Evolutionary conservation across 2,329 filamentous ascomycete genomes (phyloP), one percentile per base, ranked within the genome.

Genomic region (Aspergillus sp.): DNA sequence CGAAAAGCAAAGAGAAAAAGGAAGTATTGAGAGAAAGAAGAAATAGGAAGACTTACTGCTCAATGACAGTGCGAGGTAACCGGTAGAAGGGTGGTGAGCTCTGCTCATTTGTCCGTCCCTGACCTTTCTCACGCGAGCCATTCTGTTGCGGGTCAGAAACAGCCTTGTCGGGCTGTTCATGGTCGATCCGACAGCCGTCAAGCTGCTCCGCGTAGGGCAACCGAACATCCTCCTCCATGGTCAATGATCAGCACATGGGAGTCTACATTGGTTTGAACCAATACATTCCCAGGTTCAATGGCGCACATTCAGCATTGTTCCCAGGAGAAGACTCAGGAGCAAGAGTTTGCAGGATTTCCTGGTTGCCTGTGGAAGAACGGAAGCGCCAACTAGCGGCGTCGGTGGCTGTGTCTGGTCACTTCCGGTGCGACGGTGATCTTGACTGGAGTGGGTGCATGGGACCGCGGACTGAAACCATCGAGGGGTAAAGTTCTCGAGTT

Each of bases 51-150:
- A 71, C 71, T 65, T 65, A 73, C 71, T 64, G 65, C 58, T 71
- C 66, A 57, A 73, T 71, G 22, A 73, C 65, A 29, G 66, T 65
- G 55, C 62, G 57, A 55, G 71, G 69, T 57, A 73, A 60, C 56
- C 66, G 67, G 55, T 55, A 55, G 58, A 73, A 72, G 10, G 63
- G 58, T 36, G 60, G 54, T 29, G 42, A 47, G 47, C 49, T 51
- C 58, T 58, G 59, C 55, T 60, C 49, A 50, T 14, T 52, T 55
- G 57, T 31, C 18, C 50, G 58, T 20, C 26, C 26, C 46, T 50
- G 56, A 45, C 49, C 54, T 49, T 57, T 50, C 20, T n/a, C 49
- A 47, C 46, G 49, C 36, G n/a, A 32, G 52, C 50, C 54, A 49
- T 29, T 52, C 47, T 66, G 60, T 31, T 58, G 52, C 7, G 58